These are phyloP conservation scores for Cucurbita argyrosperma DNA, from an alignment of 306 rosid species.

Conservation along the genomic window DNA sequence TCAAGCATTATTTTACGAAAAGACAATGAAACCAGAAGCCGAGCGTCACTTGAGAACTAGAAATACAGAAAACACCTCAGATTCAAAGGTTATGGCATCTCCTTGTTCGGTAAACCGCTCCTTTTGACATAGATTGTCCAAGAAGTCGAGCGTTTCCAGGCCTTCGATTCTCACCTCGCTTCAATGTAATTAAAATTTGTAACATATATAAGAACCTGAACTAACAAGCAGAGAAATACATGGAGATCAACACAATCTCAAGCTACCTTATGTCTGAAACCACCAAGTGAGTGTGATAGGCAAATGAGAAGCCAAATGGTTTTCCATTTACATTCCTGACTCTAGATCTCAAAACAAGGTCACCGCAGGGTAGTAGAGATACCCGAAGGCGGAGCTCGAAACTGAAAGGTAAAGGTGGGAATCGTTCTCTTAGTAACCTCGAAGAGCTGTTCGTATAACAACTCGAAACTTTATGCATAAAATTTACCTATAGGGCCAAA, in stretches of 20 bases:
- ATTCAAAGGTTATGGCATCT: conserved; percentile 79
- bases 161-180: conserved; percentile 95
- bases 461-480: not conserved
- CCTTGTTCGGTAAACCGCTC: conserved; percentile 96
- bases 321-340: conserved; percentile 66
- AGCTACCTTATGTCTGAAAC: conserved; percentile 86
- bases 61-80: conserved; percentile 42
- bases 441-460: not conserved
- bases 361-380: conserved; percentile 46
- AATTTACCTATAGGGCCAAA: conserved; percentile 61
- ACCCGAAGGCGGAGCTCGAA: conserved; percentile 84
- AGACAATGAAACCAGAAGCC: not conserved
- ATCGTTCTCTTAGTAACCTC: conserved; percentile 8
- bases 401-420: conserved; percentile 22
- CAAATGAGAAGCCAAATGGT: conserved; percentile 80
- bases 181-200: not conserved
- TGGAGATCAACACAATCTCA: not conserved
- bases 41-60: not conserved
- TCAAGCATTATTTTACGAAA: not conserved
- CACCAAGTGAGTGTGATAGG: conserved; percentile 62
- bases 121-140: conserved; percentile 62
- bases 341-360: conserved; percentile 55
- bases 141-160: conserved; percentile 78
- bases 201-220: not conserved
- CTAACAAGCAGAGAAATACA: not conserved